These are phyloP conservation scores for Penicillium sp. DNA, from an alignment of 2,329 filamentous ascomycete genomes.

Conservation along the genomic window DNA sequence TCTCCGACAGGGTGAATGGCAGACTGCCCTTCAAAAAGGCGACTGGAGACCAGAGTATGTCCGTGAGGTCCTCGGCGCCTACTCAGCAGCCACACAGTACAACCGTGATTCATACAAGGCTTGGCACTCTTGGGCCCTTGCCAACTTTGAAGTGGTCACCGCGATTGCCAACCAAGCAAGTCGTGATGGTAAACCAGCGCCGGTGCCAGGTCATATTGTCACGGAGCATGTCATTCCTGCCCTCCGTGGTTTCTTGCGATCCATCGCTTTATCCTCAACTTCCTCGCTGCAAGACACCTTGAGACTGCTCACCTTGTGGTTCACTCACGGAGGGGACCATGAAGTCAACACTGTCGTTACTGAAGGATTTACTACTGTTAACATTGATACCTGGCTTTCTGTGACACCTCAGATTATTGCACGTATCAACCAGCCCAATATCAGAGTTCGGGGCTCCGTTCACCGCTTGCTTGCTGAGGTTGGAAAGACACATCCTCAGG, in stretches of 20 bases:
- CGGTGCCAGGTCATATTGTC: conserved; percentile 66
- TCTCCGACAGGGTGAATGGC: conserved; percentile 94
- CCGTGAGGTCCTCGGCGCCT: conserved; percentile 85
- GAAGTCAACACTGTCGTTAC: conserved; percentile 88
- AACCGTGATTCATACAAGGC: conserved; percentile 98
- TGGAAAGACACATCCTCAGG: conserved; percentile 90
- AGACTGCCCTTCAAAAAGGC: conserved; percentile 78
- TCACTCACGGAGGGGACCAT: conserved; percentile 81
- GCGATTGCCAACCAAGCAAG: conserved; percentile 69
- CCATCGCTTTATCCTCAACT: conserved; percentile 84
- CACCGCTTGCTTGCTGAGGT: conserved; percentile 92
- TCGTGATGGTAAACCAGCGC: conserved; percentile 48
- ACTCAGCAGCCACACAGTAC: conserved; percentile 87
- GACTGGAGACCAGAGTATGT: conserved; percentile 88
- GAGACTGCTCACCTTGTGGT: conserved; percentile 90
- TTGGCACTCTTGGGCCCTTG: conserved; percentile 97
- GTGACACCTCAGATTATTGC: conserved; percentile 98
- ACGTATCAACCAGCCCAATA: conserved; percentile 93
- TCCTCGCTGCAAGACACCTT: conserved; percentile 96
- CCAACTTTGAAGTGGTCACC: conserved; percentile 98
- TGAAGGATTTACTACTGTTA: conserved; percentile 87
- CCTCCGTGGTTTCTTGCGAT: conserved; percentile 95
- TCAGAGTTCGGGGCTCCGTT: conserved; percentile 82
- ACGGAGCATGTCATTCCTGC: conserved; percentile 91
- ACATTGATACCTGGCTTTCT: conserved; percentile 97